Base-by-base conservation (phyloP, 768 basidiomycete genomes). In the Neoboletus magnificus region DNA sequence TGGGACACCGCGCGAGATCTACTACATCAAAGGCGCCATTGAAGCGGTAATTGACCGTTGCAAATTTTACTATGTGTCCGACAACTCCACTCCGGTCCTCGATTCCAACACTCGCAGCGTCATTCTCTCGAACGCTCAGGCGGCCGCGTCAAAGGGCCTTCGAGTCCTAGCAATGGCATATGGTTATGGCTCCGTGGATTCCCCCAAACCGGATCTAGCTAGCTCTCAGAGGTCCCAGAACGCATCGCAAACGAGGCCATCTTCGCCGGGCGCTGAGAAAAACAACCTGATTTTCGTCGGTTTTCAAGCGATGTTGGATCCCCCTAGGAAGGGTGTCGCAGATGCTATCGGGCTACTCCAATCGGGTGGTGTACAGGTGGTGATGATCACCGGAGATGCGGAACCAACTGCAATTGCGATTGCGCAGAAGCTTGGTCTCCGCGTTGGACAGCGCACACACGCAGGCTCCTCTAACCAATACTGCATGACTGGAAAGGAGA, bases 371-470 rank as follows among this genome's bases (percentile, higher is more conserved):
- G 89, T 98, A 47, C 93, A 95, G 64, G 86, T 98, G n/a, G 87
- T 98, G 42, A 98, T 98, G 95, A 97, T 98, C 67, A 98, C 96
- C 0, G 95, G 95, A 5, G 95, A 98, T 64, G 87, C 93, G 35
- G 92, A 94, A 71, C 80, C 86, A 52, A 98, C 95, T 1, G 95
- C 96, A 3, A 66, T 95, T 33, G 84, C 90, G 47, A 96, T 97
- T 54, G 96, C 93, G 35, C 80, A 83, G 65, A 80, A 91, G 63
- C 81, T 98, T 18, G 95, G 95, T 25, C 74, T 98, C 63, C 80
- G 83, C 12, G 82, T 94, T 25, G 84, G 85, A 27, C 54, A 58
- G 11, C 77, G 73, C 48, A 73, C 51, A 43, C 64, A 63, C 1
- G 74, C 77, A 51, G 69, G 60, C 8, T 56, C 50, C 22, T 42